Base-by-base conservation (phyloP, 495 filamentous ascomycete genomes). In the Aspergillus diversus region DNA sequence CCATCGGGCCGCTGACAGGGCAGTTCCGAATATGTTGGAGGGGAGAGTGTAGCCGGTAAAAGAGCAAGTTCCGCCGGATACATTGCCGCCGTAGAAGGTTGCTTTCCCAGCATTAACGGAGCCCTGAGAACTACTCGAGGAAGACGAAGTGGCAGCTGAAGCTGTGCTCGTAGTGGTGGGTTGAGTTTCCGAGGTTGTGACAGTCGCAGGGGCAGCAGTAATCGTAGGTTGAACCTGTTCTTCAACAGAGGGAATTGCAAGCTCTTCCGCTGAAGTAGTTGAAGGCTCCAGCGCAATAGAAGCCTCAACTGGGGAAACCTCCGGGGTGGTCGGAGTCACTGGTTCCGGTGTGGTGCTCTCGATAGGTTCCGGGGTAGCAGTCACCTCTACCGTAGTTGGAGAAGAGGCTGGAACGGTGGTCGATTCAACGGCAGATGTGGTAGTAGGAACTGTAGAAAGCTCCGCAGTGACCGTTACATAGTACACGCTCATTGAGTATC, bases 1-100 rank as follows among this genome's bases (percentile, higher is more conserved):
- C 86, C 86, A 88, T 13, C 57, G 68, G 64, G 81, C 43, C 66
- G 73, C 77, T 0, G 82, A 83, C 11, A 86, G 69, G 6, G 85
- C 86, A 5, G 83, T 82, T 43, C 85, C 86, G 65, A 75, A 86
- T 34, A 86, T 70, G 9, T 70, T 71, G 32, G 79, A 73, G 13
- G 86, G 85, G 15, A 88, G 73, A 1, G 79, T 84, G 74, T 88
- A 88, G 37, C 77, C 81, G 48, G 74, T 73, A 76, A 86, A 87
- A 2, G 80, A 83, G 74, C 86, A 88, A 31, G 76, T 77, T 59
- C 86, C 86, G 42, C 84, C 84, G 31, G 71, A 70, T n/a, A 86
- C 66, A 57, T 86, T 85, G 67, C 85, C 84, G 37, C 81, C 81
- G 70, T 86, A 88, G 70, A 72, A 84, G 43, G 81, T 83, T 55